Conservation (phyloP, 2,329 filamentous ascomycete species). For the Lachnellula hyalina region DNA sequence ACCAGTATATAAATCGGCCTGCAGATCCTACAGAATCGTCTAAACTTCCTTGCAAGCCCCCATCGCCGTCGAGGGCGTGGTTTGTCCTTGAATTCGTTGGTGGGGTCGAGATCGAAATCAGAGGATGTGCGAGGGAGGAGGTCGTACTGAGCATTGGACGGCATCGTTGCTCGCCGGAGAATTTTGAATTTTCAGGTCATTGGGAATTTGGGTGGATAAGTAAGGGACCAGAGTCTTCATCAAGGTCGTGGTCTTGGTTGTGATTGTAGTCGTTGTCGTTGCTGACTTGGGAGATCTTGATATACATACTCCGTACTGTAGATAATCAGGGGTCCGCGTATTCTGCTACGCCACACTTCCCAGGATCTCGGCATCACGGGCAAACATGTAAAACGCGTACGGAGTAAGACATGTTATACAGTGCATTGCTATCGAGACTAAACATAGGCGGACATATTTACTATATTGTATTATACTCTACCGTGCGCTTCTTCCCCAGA, state of each 20-base stretch:
- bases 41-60: background rate
- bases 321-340: background rate
- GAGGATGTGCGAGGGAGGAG: constrained; percentile 18
- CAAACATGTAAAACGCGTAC: no score
- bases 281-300: no score
- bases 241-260: no score
- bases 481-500: no score
- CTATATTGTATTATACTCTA: no score
- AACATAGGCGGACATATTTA: no score
- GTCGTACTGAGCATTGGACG: constrained; percentile 12
- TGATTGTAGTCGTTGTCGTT: no score
- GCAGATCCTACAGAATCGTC: constrained; percentile 12
- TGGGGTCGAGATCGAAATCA: constrained; percentile 10
- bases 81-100: constrained; percentile 23
- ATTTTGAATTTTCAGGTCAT: background rate
- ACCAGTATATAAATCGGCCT: constrained; percentile 23
- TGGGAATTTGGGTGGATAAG: no score
- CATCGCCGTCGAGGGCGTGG: constrained; percentile 11
- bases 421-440: no score
- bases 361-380: no score
- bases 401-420: background rate
- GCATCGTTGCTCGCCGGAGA: constrained; percentile 6
- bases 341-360: background rate
- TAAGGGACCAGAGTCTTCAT: no score
- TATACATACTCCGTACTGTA: no score